A percentile compares a stretch with the other conserved stretches of the same genome.
Evolutionary conservation across 2,329 filamentous ascomycete genomes (phyloP).

Genomic region (Penicillium digitatum): DNA sequence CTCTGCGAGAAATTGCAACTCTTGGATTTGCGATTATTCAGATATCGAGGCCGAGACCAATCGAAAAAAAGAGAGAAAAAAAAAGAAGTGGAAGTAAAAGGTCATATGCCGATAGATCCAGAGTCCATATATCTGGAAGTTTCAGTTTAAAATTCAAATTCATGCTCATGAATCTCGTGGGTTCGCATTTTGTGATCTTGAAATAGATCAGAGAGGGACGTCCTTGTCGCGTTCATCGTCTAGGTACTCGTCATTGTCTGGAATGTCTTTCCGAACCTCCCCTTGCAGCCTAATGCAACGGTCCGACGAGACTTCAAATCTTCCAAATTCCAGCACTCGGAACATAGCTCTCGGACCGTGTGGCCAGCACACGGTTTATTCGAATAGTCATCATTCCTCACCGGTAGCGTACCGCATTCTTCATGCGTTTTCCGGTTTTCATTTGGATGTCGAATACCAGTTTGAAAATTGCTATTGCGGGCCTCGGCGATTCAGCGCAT

Average conservation of each 20-base stretch:
- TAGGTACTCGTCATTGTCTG: not conserved
- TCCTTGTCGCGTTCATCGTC: conserved; percentile 8
- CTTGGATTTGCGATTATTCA: conserved; percentile 14
- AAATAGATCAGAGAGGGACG: conserved; percentile 19
- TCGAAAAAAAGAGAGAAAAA: too few species aligned
- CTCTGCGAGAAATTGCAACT: not conserved
- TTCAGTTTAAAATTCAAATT: conserved; percentile 27
- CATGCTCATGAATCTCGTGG: conserved; percentile 32
- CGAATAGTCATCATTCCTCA: conserved; percentile 4
- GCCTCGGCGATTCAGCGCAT: conserved; percentile 44
- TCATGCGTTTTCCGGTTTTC: not conserved
- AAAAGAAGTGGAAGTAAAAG: conserved; percentile 11
- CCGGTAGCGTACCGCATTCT: not conserved
- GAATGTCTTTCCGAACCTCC: conserved; percentile 5
- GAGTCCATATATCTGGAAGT: conserved; percentile 10
- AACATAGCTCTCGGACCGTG: conserved; percentile 22
- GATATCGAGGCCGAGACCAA: conserved; percentile 10
- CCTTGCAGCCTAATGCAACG: conserved; percentile 2
- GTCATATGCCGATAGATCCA: conserved; percentile 17
- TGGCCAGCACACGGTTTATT: conserved; percentile 26
- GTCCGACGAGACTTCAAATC: conserved; percentile 13
- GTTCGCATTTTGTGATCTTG: conserved; percentile 31
- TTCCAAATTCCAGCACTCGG: conserved; percentile 10
- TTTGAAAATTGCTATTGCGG: conserved; percentile 27
- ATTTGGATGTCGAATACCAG: not conserved